A percentile compares a stretch with the other conserved stretches of the same genome.
These are phyloP conservation scores for Mrakia blollopis DNA, from an alignment of 768 basidiomycete species.

Conservation along the genomic window DNA sequence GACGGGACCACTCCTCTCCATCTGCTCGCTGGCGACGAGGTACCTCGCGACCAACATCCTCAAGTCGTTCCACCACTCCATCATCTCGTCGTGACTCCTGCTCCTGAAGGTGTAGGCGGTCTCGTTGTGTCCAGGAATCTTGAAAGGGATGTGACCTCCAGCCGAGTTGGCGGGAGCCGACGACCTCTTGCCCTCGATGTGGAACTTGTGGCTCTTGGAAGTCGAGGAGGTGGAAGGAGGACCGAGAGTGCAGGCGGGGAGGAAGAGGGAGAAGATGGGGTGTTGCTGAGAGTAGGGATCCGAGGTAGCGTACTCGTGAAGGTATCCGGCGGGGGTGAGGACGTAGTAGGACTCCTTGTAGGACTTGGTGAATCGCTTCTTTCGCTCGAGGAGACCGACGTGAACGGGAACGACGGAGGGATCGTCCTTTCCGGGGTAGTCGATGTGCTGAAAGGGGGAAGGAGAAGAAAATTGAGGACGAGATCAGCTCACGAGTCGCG, in stretches of 20 bases:
- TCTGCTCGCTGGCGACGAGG: conserved; percentile 85
- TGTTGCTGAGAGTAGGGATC: conserved; percentile 58
- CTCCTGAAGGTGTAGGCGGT: conserved; percentile 83
- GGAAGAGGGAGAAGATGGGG: conserved; percentile 81
- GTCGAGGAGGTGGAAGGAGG: conserved; percentile 63
- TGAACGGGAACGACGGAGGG: conserved; percentile 79
- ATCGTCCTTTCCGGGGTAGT: conserved; percentile 88
- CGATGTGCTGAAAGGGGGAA: conserved; percentile 48
- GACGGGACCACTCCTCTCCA: conserved; percentile 87
- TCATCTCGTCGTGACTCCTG: conserved; percentile 89
- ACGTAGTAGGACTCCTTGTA: conserved; percentile 86
- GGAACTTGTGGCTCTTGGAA: conserved; percentile 85
- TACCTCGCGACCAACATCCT: conserved; percentile 89
- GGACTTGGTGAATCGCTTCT: conserved; percentile 84
- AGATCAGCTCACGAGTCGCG: neutral
- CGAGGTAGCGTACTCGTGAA: conserved; percentile 80
- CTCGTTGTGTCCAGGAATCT: conserved; percentile 45
- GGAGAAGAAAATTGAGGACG: neutral
- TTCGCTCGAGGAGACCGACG: conserved; percentile 83
- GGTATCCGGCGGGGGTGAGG: conserved; percentile 90
- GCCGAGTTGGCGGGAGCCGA: conserved; percentile 40
- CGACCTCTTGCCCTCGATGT: conserved; percentile 86
- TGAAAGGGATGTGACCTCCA: conserved; percentile 47
- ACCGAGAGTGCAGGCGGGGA: conserved; percentile 91
- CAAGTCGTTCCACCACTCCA: conserved; percentile 99